Base-by-base conservation (phyloP, 1,284 basidiomycete species). In the Heliocybe sulcata region DNA sequence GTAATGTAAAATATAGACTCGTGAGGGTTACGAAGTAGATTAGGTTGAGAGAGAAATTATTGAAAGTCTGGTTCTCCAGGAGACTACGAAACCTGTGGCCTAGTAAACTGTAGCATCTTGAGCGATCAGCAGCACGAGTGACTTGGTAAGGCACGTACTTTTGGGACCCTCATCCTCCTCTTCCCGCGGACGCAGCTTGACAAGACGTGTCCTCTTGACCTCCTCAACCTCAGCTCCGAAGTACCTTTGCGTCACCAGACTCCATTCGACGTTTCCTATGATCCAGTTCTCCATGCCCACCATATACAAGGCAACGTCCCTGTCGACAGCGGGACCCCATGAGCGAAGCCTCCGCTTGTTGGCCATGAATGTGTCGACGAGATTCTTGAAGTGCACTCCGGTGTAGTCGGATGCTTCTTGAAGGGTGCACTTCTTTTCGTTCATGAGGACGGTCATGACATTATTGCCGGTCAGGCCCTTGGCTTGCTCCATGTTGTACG, bases 401-500 rank as follows among this genome's bases (percentile, higher is more conserved):
- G 83, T 75, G 59, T 74, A 71, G 64, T 88, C 79, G 26, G 77
- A 72, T 2, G 84, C 79, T n/a, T 74, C 73, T 66, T 87, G 85
- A 20, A 86, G 68, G 56, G 72, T 68, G 54, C 79, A 66, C 23
- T 67, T 61, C 51, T 75, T 75, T 54, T 77, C 74, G 57, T 77
- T 71, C 81, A 86, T 84, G 52, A 85, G 75, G 29, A 87, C 82
- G 2, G 83, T 83, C 47, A 88, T 72, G 59, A 86, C 73, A 62
- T 87, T 87, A 64, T 84, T 85, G 50, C 79, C 79, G 19, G 72
- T 75, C 55, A 80, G 79, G n/a, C 83, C 85, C 65, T 81, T 83
- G 38, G 81, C 77, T 64, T 85, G 82, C 63, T 88, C 85, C 77
- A 84, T 81, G 65, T 85, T 81, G 67, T 87, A 88, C 8, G 83